Evolutionary conservation across 169 alveolate species (phyloP), one percentile per base, ranked within the genome.

Genomic region (Eimeria praecox): DNA sequence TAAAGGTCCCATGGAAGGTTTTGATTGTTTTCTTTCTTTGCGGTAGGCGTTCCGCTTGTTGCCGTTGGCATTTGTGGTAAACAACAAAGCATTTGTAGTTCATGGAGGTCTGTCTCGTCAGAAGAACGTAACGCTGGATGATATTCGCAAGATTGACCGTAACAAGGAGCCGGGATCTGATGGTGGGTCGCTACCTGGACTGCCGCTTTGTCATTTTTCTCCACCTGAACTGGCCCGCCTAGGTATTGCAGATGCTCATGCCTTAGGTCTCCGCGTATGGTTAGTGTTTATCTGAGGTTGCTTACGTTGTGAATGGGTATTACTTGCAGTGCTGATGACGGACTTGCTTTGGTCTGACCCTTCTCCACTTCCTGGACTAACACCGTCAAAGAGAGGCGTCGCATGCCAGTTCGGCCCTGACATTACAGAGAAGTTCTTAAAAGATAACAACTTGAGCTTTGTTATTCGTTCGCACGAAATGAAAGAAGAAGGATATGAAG

Each of bases 261-360:
- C 46, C 8, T n/a, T 33, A 24, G 24, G 78, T 33, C 42, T 69
- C 33, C 46, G 0, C 46, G 78, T 33, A 33, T 33, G 46, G 0
- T 30, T 33, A 14, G 2, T 30, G 46, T 33, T 69, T 16, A n/a
- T 4, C 49, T 35, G 30, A 33, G 82, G 27, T 12, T 42, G 22
- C 1, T 44, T 78, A 6, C 62, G 1, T 9, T 56, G 4, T 46
- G 71, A 52, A 52, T 83, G 75, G 73, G 52, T 38, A 49, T 73
- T 66, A 27, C 52, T 5, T 77, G 75, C 95, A 95, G 96, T 92
- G 35, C 69, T 95, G 93, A 99, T 99, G 99, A 98, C 99, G 42
- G 99, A 99, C 78, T 97, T 99, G 97, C 98, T 99, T 64, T 99
- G 99, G 99, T 98, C 99, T 71, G 99, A 99, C 96, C 99, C 99